These are phyloP conservation scores for Artemisia argyi DNA, from an alignment of 129 eudicot genomes.

Conservation along the genomic window DNA sequence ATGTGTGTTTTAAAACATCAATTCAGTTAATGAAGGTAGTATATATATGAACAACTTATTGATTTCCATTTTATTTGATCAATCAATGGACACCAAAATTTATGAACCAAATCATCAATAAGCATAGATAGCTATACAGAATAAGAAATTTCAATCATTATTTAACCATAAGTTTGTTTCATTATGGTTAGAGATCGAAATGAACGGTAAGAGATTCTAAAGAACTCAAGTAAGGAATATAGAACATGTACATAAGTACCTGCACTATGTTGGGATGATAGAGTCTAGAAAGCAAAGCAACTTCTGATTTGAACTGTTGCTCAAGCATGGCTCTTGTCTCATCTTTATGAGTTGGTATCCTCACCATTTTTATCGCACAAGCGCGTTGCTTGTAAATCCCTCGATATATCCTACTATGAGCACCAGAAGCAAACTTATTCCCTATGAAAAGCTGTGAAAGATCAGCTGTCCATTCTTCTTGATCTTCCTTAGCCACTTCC, in stretches of 20 bases:
- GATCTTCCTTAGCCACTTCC: conserved; percentile 80
- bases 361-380: conserved; percentile 93
- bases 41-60: too few species aligned
- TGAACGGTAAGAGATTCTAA: neutral
- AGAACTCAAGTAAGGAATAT: neutral
- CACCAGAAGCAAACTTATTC: conserved; percentile 97
- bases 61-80: too few species aligned
- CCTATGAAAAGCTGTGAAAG: conserved; percentile 95
- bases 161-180: too few species aligned
- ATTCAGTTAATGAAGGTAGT: too few species aligned
- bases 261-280: conserved; percentile 96
- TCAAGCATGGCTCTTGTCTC: conserved; percentile 76
- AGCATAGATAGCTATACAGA: too few species aligned
- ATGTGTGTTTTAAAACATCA: too few species aligned
- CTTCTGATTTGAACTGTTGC: conserved; percentile 88
- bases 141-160: too few species aligned
- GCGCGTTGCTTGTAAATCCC: conserved; percentile 99
- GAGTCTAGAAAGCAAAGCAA: conserved; percentile 85
- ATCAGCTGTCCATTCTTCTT: conserved; percentile 99
- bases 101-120: too few species aligned
- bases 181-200: too few species aligned
- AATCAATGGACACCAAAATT: too few species aligned
- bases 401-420: conserved; percentile 91
- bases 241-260: conserved; percentile 40
- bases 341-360: conserved; percentile 91